These are phyloP conservation scores for Neocucurbitaria cava DNA, from an alignment of 2,329 filamentous ascomycete species.

Conservation along the genomic window DNA sequence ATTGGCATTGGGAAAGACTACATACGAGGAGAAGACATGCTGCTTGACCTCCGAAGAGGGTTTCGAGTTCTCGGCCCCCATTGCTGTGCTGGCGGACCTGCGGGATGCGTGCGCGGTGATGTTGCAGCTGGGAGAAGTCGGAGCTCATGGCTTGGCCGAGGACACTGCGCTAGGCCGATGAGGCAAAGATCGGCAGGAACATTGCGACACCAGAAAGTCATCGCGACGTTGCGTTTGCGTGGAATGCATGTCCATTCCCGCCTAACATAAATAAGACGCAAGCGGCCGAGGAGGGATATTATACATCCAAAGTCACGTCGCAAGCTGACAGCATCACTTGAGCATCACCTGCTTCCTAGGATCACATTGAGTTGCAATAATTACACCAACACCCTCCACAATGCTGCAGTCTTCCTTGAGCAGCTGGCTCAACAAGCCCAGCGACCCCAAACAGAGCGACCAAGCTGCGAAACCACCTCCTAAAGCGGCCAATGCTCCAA, in stretches of 20 bases:
- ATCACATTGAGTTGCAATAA: not conserved
- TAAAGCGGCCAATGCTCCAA: slow-evolving; percentile 7
- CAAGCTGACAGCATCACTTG: not conserved
- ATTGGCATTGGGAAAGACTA: slow-evolving; percentile 28
- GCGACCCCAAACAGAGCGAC: slow-evolving; percentile 34
- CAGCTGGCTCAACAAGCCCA: slow-evolving; percentile 57
- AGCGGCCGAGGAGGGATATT: not conserved
- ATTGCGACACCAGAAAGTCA: slow-evolving; percentile 22
- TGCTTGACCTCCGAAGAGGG: slow-evolving; percentile 61
- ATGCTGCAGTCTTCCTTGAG: slow-evolving; percentile 57
- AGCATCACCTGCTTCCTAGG: not conserved
- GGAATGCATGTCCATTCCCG: slow-evolving; percentile 11
- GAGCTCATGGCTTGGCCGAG: slow-evolving; percentile 37
- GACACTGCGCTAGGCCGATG: slow-evolving; percentile 26
- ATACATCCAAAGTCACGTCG: not conserved
- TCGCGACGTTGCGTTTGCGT: slow-evolving; percentile 13
- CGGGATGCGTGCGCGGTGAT: slow-evolving; percentile 32
- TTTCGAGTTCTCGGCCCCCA: slow-evolving; percentile 70
- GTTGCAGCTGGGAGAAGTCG: slow-evolving; percentile 40
- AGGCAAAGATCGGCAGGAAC: slow-evolving; percentile 23
- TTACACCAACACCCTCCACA: not conserved
- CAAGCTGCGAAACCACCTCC: slow-evolving; percentile 11
- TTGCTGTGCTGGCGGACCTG: slow-evolving; percentile 46
- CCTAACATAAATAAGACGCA: not conserved
- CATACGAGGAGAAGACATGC: slow-evolving; percentile 69